These are phyloP conservation scores for Umbelopsis isabellina DNA, from an alignment of 192 early-diverging fungal genomes.

Conservation along the genomic window DNA sequence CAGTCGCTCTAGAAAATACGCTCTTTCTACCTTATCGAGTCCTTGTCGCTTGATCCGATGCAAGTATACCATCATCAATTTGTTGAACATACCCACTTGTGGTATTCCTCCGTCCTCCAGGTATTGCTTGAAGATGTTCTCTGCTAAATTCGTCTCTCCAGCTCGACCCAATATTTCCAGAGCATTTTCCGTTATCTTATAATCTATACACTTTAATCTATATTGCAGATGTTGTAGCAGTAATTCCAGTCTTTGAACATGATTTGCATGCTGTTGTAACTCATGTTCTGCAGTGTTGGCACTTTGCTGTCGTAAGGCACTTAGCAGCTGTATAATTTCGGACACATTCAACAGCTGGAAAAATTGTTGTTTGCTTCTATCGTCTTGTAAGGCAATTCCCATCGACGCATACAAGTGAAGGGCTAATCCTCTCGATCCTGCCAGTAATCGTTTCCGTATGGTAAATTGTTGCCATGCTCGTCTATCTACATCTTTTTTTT, in stretches of 20 bases:
- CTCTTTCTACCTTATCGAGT: background rate
- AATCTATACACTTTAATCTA: conserved; percentile 1
- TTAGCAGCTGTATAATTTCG: background rate
- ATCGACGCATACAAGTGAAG: conserved; percentile 1
- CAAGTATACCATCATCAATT: conserved; percentile 1
- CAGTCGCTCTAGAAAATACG: background rate
- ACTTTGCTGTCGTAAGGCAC: background rate
- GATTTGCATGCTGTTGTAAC: background rate
- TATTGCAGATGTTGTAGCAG: background rate
- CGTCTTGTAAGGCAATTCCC: background rate
- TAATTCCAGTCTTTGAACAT: background rate
- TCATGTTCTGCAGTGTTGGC: background rate
- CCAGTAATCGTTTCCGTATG: background rate
- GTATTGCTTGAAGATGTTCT: background rate
- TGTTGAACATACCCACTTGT: conserved; percentile 1
- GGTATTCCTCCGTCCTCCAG: background rate
- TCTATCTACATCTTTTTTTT: conserved; percentile 1
- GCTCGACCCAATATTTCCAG: conserved; percentile 8
- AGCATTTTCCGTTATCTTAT: background rate
- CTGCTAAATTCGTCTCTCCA: background rate
- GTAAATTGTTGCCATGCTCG: conserved; percentile 7
- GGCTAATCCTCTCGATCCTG: background rate
- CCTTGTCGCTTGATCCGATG: background rate
- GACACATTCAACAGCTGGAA: background rate
- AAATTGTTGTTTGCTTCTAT: background rate